phyloP scores from a whole-genome alignment of 2,329 filamentous ascomycete species.

The Venturia effusa region DNA sequence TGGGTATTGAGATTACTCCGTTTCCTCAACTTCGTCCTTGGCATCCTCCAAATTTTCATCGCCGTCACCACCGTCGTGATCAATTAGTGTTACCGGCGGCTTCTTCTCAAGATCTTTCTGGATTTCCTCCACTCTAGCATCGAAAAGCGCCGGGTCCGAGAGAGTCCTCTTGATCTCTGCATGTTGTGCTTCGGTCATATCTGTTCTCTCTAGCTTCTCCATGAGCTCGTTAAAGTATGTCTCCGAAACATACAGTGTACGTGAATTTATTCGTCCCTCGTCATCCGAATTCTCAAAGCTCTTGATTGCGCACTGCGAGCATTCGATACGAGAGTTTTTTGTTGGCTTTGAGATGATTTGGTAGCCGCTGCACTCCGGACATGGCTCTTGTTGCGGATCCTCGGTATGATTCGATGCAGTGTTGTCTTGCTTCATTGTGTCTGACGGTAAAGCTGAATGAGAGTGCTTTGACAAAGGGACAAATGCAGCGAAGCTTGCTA shows the following conservation, averaged over 20 bases:
- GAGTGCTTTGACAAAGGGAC: neutral
- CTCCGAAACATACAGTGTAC: neutral
- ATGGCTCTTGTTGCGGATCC: neutral
- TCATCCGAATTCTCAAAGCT: neutral
- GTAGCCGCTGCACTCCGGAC: neutral
- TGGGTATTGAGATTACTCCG: neutral
- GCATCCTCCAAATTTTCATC: neutral
- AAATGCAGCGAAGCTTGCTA: neutral
- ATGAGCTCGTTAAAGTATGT: neutral
- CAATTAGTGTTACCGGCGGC: neutral
- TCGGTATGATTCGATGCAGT: neutral
- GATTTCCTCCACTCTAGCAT: neutral
- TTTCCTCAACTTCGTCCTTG: neutral
- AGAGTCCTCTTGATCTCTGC: neutral
- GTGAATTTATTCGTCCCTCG: neutral
- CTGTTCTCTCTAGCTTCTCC: neutral
- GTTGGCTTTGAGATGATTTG: neutral
- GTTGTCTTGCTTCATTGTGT: neutral
- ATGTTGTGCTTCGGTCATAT: neutral
- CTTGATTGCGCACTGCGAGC: neutral
- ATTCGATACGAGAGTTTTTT: neutral
- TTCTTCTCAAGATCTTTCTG: neutral
- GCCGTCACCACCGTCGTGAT: neutral
- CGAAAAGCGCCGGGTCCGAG: neutral
- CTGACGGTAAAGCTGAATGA: neutral